Percentiles rank a stretch among this genome's conserved stretches.
phyloP scores from a whole-genome alignment of 495 filamentous ascomycete species.

The Aspergillus ostianus region DNA sequence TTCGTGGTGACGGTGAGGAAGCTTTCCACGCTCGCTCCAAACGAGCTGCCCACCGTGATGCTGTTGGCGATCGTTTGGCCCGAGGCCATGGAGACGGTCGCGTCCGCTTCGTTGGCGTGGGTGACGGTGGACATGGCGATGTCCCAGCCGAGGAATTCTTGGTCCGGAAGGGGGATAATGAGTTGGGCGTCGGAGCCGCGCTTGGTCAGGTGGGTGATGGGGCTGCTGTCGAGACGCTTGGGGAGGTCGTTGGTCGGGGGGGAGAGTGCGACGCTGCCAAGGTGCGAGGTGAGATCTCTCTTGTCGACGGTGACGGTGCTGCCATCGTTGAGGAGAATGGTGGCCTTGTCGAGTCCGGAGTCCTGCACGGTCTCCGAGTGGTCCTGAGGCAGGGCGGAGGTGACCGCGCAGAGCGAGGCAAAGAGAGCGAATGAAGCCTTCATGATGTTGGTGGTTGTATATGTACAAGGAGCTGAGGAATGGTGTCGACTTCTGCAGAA shows the following conservation, averaged over 20 bases:
- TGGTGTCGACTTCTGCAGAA: background rate
- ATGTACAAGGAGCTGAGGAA: background rate
- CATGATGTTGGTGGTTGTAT: constrained; percentile 1
- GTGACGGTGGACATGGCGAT: constrained; percentile 17
- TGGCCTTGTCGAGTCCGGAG: constrained; percentile 6
- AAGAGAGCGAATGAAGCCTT: constrained; percentile 4
- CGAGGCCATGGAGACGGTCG: constrained; percentile 10
- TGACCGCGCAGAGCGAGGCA: constrained; percentile 4
- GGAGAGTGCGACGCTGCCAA: constrained; percentile 6
- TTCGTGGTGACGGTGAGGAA: constrained; percentile 7
- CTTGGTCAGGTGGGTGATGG: constrained; percentile 5
- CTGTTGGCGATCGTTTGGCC: constrained; percentile 17
- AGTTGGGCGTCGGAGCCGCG: constrained; percentile 8
- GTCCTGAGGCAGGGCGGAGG: constrained; percentile 1
- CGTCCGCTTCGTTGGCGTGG: constrained; percentile 18
- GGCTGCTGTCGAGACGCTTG: background rate
- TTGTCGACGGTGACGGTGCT: constrained; percentile 12
- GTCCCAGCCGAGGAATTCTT: constrained; percentile 22
- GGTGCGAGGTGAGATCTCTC: constrained; percentile 9
- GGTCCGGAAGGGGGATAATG: constrained; percentile 16
- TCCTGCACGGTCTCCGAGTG: background rate
- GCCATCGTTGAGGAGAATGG: constrained; percentile 13
- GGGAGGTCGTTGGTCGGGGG: constrained; percentile 5
- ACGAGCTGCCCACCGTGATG: constrained; percentile 7
- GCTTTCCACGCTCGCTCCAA: constrained; percentile 7